Evolutionary conservation across 768 basidiomycete species (phyloP).

Genomic region (Naganishia friedmannii): DNA sequence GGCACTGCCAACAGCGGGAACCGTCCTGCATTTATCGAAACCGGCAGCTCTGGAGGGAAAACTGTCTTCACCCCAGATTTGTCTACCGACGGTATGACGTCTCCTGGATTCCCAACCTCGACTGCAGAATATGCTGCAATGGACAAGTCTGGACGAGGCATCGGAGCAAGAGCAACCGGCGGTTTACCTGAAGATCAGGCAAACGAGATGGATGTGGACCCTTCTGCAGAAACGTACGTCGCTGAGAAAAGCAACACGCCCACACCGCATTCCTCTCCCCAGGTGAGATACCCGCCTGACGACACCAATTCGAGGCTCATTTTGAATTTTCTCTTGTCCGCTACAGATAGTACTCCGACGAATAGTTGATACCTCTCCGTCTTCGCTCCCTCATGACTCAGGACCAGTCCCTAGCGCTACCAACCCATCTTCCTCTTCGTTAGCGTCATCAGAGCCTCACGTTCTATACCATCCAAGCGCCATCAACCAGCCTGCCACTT

Average conservation of each 20-base stretch:
- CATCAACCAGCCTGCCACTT: background rate
- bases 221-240: slow-evolving; percentile 23
- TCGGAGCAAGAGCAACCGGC: slow-evolving; percentile 17
- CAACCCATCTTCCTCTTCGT: background rate
- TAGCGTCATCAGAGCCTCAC: background rate
- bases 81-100: slow-evolving; percentile 21
- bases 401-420: background rate
- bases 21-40: slow-evolving; percentile 2
- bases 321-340: background rate
- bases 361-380: slow-evolving; percentile 49
- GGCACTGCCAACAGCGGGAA: slow-evolving; percentile 2
- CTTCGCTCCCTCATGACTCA: slow-evolving; percentile 47
- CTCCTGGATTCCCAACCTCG: slow-evolving; percentile 20
- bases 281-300: slow-evolving; percentile 40
- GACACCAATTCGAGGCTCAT: slow-evolving; percentile 7
- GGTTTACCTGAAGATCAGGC: slow-evolving; percentile 2
- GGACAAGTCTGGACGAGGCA: slow-evolving; percentile 19
- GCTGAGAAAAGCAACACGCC: slow-evolving; percentile 38
- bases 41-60: slow-evolving; percentile 5
- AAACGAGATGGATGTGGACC: slow-evolving; percentile 24
- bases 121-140: slow-evolving; percentile 7
- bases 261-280: slow-evolving; percentile 51
- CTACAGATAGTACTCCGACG: slow-evolving; percentile 40
- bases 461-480: background rate
- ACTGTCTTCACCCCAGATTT: slow-evolving; percentile 15